Conservation (phyloP, 2,329 filamentous ascomycete species). For the Hyphodiscus sp. region DNA sequence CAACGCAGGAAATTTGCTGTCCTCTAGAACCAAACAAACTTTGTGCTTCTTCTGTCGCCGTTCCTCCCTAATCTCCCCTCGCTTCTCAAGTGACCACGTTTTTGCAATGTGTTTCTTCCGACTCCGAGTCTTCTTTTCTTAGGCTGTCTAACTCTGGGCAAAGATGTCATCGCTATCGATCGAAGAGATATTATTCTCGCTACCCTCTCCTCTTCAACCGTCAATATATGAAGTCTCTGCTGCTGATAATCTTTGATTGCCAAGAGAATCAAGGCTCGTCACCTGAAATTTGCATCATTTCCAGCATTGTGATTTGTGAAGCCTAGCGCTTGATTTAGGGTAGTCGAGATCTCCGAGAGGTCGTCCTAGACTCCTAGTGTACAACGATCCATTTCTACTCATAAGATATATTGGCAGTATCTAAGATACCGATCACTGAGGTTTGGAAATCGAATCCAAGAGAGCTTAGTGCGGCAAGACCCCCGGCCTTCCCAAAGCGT, state of each 20-base stretch:
- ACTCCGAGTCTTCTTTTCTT: not conserved
- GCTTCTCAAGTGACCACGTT: not conserved
- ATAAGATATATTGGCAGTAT: not conserved
- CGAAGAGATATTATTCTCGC: not conserved
- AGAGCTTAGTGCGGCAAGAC: not conserved
- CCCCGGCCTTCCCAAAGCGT: not conserved
- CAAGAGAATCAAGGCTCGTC: not conserved
- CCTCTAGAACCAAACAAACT: no score
- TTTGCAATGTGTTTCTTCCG: not conserved
- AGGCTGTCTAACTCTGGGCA: not conserved
- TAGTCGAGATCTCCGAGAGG: conserved; percentile 1
- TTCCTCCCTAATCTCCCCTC: no score
- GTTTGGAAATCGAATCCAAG: conserved; percentile 4
- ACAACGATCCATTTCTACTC: not conserved
- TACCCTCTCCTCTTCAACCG: not conserved
- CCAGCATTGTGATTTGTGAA: conserved; percentile 5
- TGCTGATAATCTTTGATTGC: not conserved
- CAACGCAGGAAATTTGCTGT: no score
- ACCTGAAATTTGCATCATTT: conserved; percentile 3
- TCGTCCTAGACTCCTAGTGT: not conserved
- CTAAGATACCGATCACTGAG: conserved; percentile 1
- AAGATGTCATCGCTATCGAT: not conserved
- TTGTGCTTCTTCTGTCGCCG: no score
- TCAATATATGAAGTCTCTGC: not conserved
- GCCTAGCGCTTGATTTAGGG: not conserved